Evolutionary conservation across 2,329 filamentous ascomycete genomes (phyloP).

Genomic region (Sarocladium oryzae): DNA sequence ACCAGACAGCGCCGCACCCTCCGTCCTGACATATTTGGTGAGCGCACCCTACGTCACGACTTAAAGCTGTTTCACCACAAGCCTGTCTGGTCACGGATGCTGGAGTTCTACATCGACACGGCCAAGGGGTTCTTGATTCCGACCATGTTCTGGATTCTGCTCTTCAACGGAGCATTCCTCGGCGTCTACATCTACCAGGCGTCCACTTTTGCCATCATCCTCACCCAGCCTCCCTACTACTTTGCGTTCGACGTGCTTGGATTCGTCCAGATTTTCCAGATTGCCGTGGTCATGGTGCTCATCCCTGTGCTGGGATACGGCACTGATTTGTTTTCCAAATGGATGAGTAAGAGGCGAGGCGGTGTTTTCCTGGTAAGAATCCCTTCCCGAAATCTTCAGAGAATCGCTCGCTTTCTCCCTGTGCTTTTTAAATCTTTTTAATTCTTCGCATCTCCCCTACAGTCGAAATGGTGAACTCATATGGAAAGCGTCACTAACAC

Average conservation of each 20-base stretch:
- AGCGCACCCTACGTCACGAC: constrained; percentile 17
- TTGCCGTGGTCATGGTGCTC: constrained; percentile 15
- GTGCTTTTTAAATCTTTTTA: no score
- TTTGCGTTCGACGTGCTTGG: constrained; percentile 14
- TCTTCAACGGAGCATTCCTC: constrained; percentile 19
- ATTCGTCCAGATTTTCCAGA: constrained; percentile 16
- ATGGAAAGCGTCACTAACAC: no score
- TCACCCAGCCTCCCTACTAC: constrained; percentile 15
- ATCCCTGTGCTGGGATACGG: constrained; percentile 17
- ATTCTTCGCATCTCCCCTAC: no score
- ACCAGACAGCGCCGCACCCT: background rate
- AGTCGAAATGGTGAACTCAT: no score
- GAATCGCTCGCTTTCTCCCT: no score
- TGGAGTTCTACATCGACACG: constrained; percentile 15
- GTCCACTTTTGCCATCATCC: constrained; percentile 16
- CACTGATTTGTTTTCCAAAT: constrained; percentile 13
- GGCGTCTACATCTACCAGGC: constrained; percentile 19
- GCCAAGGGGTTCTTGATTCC: constrained; percentile 14
- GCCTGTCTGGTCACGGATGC: constrained; percentile 13
- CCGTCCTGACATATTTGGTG: constrained; percentile 9
- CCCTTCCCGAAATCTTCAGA: no score
- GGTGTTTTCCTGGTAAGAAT: background rate
- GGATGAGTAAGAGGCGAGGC: background rate
- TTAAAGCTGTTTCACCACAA: constrained; percentile 16
- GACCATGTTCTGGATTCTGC: constrained; percentile 17